phyloP scores from a whole-genome alignment of 2,329 filamentous ascomycete genomes.

The Ascochyta pisi region DNA sequence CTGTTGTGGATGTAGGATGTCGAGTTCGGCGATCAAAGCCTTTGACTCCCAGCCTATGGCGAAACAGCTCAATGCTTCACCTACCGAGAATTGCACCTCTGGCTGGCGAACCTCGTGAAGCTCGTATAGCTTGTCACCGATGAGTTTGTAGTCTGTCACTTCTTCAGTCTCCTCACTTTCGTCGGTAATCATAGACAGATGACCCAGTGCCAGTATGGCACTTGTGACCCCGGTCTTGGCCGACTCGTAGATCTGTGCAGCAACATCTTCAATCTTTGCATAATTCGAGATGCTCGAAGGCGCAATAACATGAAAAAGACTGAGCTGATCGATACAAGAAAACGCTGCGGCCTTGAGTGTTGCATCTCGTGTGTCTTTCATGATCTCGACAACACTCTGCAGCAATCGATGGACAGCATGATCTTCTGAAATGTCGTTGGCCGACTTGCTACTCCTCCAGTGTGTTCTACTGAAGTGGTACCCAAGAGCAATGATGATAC shows the following conservation, averaged over 20 bases:
- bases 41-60: conserved; percentile 84
- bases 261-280: conserved; percentile 56
- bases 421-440: conserved; percentile 34
- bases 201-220: conserved; percentile 81
- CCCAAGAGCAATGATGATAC: conserved; percentile 64
- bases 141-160: conserved; percentile 53
- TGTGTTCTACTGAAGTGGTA: conserved; percentile 65
- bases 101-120: conserved; percentile 85
- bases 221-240: conserved; percentile 83
- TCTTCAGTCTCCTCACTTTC: conserved; percentile 47
- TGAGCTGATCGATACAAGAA: conserved; percentile 66
- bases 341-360: conserved; percentile 65
- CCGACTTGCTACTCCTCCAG: conserved; percentile 54
- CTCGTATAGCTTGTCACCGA: conserved; percentile 73
- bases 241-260: conserved; percentile 68
- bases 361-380: conserved; percentile 62
- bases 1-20: conserved; percentile 68
- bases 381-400: conserved; percentile 56
- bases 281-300: conserved; percentile 47
- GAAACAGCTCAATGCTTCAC: conserved; percentile 82
- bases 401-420: conserved; percentile 53
- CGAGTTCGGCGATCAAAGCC: conserved; percentile 74
- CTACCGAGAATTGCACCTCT: conserved; percentile 89
- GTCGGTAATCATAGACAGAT: conserved; percentile 70
- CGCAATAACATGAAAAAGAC: conserved; percentile 63